phyloP scores from a whole-genome alignment of 306 rosid genomes.

The Malus domestica region DNA sequence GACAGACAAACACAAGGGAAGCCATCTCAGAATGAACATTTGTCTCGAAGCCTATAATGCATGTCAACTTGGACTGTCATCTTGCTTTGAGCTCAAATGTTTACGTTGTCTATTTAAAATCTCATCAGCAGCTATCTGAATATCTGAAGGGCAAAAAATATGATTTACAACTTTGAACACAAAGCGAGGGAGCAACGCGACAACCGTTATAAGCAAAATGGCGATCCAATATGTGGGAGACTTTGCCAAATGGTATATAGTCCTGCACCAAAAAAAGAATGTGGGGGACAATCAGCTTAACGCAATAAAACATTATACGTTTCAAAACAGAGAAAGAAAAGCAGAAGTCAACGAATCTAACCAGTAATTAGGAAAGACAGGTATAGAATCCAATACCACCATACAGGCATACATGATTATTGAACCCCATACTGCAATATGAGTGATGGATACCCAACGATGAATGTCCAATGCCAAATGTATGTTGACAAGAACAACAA shows the following conservation, averaged over 20 bases:
- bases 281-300: slow-evolving; percentile 17
- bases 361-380: slow-evolving; percentile 83
- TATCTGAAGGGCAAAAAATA: slow-evolving; percentile 77
- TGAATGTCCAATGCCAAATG: slow-evolving; percentile 91
- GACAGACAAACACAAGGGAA: slow-evolving; percentile 37
- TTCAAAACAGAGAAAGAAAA: slow-evolving; percentile 11
- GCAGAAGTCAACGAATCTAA: slow-evolving; percentile 26
- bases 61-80: slow-evolving; percentile 46
- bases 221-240: slow-evolving; percentile 75
- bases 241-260: slow-evolving; percentile 59
- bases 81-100: slow-evolving; percentile 32
- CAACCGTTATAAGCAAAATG: slow-evolving; percentile 62
- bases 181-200: slow-evolving; percentile 85
- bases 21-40: slow-evolving; percentile 33
- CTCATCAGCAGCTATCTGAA: slow-evolving; percentile 83
- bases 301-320: not conserved
- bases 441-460: slow-evolving; percentile 78
- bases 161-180: slow-evolving; percentile 58
- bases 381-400: slow-evolving; percentile 83
- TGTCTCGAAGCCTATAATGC: slow-evolving; percentile 16
- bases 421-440: slow-evolving; percentile 89
- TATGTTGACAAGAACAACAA: slow-evolving; percentile 74
- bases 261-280: slow-evolving; percentile 46
- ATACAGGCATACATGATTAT: slow-evolving; percentile 73
- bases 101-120: slow-evolving; percentile 30